A percentile compares a stretch with the other conserved stretches of the same genome.
Conservation (phyloP, 2,329 filamentous ascomycete species). For the Zasmidium angulare region DNA sequence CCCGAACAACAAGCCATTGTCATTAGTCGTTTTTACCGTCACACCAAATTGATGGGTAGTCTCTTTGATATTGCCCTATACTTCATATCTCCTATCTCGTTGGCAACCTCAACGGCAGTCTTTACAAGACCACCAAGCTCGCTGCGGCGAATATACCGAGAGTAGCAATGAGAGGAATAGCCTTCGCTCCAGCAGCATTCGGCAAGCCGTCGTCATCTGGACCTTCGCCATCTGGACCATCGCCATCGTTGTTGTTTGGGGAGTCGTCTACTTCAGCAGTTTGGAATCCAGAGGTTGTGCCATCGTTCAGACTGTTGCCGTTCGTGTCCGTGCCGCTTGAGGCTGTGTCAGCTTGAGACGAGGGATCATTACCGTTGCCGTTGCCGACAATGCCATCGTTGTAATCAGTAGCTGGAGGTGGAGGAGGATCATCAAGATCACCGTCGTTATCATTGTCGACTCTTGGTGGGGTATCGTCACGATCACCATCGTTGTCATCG, state of each 20-base stretch:
- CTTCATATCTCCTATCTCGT: neutral
- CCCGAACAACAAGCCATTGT: no score
- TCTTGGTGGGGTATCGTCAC: neutral
- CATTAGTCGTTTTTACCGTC: no score
- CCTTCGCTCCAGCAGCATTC: neutral
- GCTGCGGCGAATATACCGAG: neutral
- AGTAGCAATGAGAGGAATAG: neutral
- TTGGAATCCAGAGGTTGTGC: neutral
- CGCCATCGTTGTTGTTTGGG: neutral
- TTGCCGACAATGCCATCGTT: neutral
- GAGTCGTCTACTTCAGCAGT: neutral
- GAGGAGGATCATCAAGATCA: neutral
- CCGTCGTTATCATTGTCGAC: neutral
- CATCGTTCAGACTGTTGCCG: neutral
- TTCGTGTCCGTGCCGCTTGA: neutral
- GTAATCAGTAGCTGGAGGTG: neutral
- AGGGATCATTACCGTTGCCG: neutral
- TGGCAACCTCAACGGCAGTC: neutral
- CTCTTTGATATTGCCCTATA: neutral
- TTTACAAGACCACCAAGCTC: neutral
- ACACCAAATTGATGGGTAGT: no score
- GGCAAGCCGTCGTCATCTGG: neutral
- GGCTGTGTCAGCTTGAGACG: neutral
- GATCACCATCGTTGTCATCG: neutral
- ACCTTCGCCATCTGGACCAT: neutral